phyloP scores from a whole-genome alignment of 441 rosid species.

The Euphorbia schlechtendalii region DNA sequence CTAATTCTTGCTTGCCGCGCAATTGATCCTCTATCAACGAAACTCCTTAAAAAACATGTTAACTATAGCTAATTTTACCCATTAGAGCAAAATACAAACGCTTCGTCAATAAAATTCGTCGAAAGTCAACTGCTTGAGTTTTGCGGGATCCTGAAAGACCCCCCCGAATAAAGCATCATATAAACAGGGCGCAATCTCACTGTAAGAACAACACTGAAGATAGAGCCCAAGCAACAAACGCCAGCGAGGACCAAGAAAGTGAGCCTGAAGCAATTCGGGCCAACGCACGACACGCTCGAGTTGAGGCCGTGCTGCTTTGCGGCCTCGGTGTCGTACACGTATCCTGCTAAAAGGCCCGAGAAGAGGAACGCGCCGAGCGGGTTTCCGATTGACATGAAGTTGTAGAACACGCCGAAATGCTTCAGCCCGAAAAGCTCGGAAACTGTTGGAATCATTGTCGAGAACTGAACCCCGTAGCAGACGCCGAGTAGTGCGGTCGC shows the following conservation, averaged over 20 bases:
- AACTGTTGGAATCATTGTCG: constrained; percentile 62
- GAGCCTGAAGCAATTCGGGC: constrained; percentile 56
- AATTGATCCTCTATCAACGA: no score
- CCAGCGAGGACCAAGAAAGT: constrained; percentile 75
- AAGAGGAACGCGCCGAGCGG: constrained; percentile 80
- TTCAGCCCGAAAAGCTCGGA: constrained; percentile 84
- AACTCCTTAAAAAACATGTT: no score
- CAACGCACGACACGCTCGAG: constrained; percentile 5
- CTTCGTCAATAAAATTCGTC: no score
- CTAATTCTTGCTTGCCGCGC: no score
- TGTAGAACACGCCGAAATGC: constrained; percentile 74
- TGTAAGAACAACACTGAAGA: constrained; percentile 53
- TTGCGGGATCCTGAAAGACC: constrained; percentile 61
- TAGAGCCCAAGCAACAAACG: constrained; percentile 54
- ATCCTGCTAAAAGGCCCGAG: constrained; percentile 69
- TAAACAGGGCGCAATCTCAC: constrained; percentile 73
- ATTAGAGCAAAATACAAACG: no score
- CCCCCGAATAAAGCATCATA: constrained; percentile 73
- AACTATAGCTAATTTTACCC: no score
- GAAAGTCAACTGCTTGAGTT: constrained; percentile 35
- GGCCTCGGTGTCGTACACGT: constrained; percentile 73
- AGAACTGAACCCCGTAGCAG: constrained; percentile 69
- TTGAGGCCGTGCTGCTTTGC: constrained; percentile 49
- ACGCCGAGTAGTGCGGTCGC: constrained; percentile 67
- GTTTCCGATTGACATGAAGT: constrained; percentile 70